Base-by-base conservation (phyloP, 306 rosid genomes). In the barrel medic (Medicago truncatula) region DNA sequence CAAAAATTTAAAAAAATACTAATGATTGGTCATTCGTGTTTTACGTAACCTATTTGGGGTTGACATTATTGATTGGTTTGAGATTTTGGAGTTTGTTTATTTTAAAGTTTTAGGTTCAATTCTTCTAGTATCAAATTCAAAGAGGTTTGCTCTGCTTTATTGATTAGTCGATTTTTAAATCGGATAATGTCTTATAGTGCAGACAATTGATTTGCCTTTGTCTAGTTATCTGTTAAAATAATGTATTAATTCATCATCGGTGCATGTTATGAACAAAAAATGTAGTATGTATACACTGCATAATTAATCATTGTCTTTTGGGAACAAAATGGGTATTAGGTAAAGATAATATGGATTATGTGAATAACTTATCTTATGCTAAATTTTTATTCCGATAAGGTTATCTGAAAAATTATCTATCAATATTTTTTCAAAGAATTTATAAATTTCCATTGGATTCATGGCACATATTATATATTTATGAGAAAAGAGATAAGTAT, bases 131-230 rank as follows among this genome's bases (percentile, higher is more conserved):
- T n/a, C n/a, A n/a, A n/a, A n/a, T n/a, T n/a, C n/a, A n/a, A n/a
- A n/a, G n/a, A n/a, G n/a, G n/a, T n/a, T n/a, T n/a, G n/a, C n/a
- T n/a, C n/a, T n/a, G n/a, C n/a, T n/a, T n/a, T n/a, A n/a, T n/a
- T n/a, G n/a, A n/a, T 28, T 28, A 28, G 31, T 28, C 31, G 0
- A 4, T 28, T 25, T 2, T 25, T 25, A 25, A 3, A 25, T 25
- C 31, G 4, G 31, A 28, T 28, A 28, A 76, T 59, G 82, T 76
- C 74, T 13, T 58, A 8, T 41, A 63, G 49, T 66, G 87, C 47
- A 69, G 83, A 83, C 64, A 71, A 76, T 64, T 64, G 82, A 59
- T 43, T 43, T 65, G 49, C 5, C 71, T 52, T 74, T 28, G 15
- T 56, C 25, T 70, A 54, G 8, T 80, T 76, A 65, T 83, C 79